Evolutionary conservation across 1,284 basidiomycete genomes (phyloP), one percentile per base, ranked within the genome.

Genomic region (Cutaneotrichosporon cavernicola): DNA sequence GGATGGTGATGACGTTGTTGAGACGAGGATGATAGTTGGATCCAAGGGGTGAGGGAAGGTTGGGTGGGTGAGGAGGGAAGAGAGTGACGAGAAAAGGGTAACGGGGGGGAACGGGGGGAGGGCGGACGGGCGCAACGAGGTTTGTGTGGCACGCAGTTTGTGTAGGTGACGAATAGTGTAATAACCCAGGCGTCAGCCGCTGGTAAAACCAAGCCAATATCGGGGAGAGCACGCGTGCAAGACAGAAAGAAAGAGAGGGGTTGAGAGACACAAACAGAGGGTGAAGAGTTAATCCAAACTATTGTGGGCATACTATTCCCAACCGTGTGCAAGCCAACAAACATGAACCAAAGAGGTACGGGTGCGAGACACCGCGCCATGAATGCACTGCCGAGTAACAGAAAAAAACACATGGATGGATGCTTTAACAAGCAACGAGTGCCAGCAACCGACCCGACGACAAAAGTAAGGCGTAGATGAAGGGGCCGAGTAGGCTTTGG

Each of bases 51-150:
- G 58, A 50, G 21, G 50, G 22, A 22, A 46, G 30, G 21, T 22
- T 32, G 43, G 31, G 36, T 38, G 49, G 36, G n/a, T 31, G 18
- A 22, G 57, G 57, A 58, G 32, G 11, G 32, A 26, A 31, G 40
- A 43, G 36, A 43, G 36, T 51, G 59, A 38, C 46, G 43, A 56
- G 30, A 34, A 56, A 57, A 57, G 40, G 40, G 26, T 31, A n/a
- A 38, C 16, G 46, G 32, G 32, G 43, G 26, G 31, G 32, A 36
- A 22, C n/a, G 38, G 8, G 31, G 31, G 52, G 52, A 31, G 52
- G 22, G 52, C 22, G 22, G 49, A 40, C 14, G 50, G 18, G n/a
- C 21, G 47, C 32, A 38, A 30, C 8, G 9, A 13, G 21, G 40
- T 43, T n/a, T 26, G 47, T 49, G 47, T 50, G 49, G 22, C 21